These are phyloP conservation scores for Naematelia encephala DNA, from an alignment of 768 basidiomycete genomes.

Conservation along the genomic window DNA sequence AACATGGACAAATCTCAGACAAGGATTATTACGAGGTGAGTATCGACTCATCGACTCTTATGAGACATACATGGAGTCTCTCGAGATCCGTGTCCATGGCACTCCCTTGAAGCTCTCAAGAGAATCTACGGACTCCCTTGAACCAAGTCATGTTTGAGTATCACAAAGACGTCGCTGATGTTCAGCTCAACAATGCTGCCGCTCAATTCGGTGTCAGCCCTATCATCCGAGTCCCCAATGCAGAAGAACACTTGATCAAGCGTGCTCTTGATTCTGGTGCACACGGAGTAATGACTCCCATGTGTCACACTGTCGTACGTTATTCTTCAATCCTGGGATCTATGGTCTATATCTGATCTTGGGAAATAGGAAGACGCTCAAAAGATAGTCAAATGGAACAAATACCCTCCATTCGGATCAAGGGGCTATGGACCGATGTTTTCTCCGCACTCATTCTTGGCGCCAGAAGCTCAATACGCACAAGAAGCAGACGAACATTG, in stretches of 20 bases:
- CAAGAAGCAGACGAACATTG: constrained; percentile 40
- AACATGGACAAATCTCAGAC: constrained; percentile 16
- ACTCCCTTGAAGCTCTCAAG: too few species aligned
- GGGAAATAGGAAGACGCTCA: constrained; percentile 48
- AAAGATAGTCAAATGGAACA: constrained; percentile 43
- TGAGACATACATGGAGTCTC: too few species aligned
- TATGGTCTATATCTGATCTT: too few species aligned
- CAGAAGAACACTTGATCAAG: constrained; percentile 49
- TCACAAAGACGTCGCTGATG: too few species aligned
- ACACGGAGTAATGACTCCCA: constrained; percentile 50
- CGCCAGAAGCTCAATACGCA: constrained; percentile 39
- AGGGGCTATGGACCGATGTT: constrained; percentile 51
- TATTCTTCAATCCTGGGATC: background rate
- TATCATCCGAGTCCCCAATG: constrained; percentile 49
- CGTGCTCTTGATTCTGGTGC: constrained; percentile 51
- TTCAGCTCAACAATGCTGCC: constrained; percentile 39
- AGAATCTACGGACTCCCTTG: too few species aligned
- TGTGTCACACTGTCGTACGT: constrained; percentile 44
- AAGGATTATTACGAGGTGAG: constrained; percentile 14
- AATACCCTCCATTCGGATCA: constrained; percentile 49
- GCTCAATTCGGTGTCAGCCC: constrained; percentile 41
- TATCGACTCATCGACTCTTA: too few species aligned
- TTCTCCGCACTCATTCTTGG: constrained; percentile 42
- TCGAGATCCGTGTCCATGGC: too few species aligned
- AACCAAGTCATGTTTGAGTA: too few species aligned